Evolutionary conservation across 106 monocot genomes (phyloP).

Genomic region (Apostasia shenzhenica): DNA sequence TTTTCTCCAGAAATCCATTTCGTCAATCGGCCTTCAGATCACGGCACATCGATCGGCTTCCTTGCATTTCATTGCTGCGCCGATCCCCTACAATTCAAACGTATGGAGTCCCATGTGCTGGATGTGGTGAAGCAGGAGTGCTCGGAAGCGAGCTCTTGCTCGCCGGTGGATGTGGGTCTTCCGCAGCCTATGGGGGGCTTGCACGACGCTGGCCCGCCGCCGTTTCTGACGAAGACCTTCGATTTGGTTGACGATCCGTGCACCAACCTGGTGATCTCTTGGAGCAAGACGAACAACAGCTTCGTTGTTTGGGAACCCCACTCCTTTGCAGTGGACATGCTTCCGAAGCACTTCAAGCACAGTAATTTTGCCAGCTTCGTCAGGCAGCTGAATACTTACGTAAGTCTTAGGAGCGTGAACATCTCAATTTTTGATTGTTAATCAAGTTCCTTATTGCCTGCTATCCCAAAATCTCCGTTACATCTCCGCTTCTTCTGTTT

Average conservation of each 20-base stretch:
- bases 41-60: too few species aligned
- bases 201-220: slow-evolving; percentile 40
- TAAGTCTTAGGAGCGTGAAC: slow-evolving; percentile 12
- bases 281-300: slow-evolving; percentile 33
- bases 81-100: too few species aligned
- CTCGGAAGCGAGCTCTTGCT: neutral
- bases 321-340: slow-evolving; percentile 20
- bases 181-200: slow-evolving; percentile 43
- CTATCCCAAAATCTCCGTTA: neutral
- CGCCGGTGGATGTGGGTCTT: neutral
- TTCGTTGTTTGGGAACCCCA: slow-evolving; percentile 45
- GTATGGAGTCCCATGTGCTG: too few species aligned
- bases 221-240: slow-evolving; percentile 44
- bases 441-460: neutral
- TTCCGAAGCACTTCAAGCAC: slow-evolving; percentile 58
- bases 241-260: slow-evolving; percentile 35
- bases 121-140: slow-evolving; percentile 31
- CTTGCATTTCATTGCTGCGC: too few species aligned
- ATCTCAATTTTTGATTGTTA: neutral
- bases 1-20: too few species aligned
- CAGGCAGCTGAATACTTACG: slow-evolving; percentile 67
- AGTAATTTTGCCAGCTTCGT: slow-evolving; percentile 65
- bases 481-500: neutral
- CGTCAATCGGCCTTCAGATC: too few species aligned
- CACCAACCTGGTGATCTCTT: slow-evolving; percentile 32